Conservation (phyloP, 164 flowering plant species). For the Warburgia ugandensis region DNA sequence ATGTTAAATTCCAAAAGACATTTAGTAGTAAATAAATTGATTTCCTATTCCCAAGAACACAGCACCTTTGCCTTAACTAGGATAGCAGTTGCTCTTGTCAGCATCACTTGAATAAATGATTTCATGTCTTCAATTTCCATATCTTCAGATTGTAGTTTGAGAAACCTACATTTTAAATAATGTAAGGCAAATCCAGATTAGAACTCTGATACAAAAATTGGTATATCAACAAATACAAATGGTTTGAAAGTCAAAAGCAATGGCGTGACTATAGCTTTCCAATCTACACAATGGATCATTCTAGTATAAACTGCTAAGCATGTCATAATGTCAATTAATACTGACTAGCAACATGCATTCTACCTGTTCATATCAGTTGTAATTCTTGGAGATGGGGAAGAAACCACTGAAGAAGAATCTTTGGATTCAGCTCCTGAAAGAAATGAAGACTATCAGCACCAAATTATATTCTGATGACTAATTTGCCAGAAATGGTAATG, state of each 20-base stretch:
- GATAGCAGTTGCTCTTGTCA: constrained; percentile 28
- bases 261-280: too few relatives aligned
- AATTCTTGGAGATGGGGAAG: constrained; percentile 34
- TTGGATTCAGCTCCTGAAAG: constrained; percentile 62
- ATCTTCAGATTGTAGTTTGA: constrained; percentile 31
- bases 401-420: constrained; percentile 43
- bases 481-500: not conserved
- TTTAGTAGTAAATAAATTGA: not conserved
- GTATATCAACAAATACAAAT: too few relatives aligned
- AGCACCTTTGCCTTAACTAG: constrained; percentile 63
- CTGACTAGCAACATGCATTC: not conserved
- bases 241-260: too few relatives aligned
- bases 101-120: constrained; percentile 32
- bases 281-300: too few relatives aligned
- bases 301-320: not conserved
- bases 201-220: not conserved
- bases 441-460: constrained; percentile 2
- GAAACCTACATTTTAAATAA: constrained; percentile 25
- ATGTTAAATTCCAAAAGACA: not conserved
- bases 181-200: not conserved
- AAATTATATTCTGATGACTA: not conserved
- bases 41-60: constrained; percentile 1
- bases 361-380: constrained; percentile 63
- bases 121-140: constrained; percentile 33
- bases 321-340: not conserved